Conservation (phyloP, 2,329 filamentous ascomycete genomes). For the Dryadomyces sulphureus region DNA sequence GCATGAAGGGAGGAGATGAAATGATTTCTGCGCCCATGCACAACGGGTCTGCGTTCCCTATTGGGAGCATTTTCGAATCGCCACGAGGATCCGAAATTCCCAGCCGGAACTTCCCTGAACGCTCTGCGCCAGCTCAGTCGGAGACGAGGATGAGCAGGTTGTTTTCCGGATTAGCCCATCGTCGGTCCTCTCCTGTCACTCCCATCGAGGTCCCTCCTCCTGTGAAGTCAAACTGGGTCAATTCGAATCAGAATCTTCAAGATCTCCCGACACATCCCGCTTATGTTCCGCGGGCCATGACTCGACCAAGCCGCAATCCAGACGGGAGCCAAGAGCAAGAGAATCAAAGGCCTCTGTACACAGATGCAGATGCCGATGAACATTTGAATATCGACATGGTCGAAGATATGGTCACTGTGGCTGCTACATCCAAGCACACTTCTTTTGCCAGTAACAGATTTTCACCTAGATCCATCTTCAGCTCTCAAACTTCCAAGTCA, state of each 20-base stretch:
- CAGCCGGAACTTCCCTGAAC: background rate
- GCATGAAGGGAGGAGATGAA: background rate
- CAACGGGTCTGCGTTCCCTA: background rate
- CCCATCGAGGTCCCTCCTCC: background rate
- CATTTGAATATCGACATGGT: slow-evolving; percentile 20
- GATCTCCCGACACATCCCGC: slow-evolving; percentile 33
- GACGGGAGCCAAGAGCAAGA: background rate
- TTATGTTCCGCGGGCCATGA: slow-evolving; percentile 23
- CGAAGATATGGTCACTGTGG: slow-evolving; percentile 5
- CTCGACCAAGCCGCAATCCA: slow-evolving; percentile 4
- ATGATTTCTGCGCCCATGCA: background rate
- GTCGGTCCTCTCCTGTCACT: background rate
- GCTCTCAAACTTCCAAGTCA: background rate
- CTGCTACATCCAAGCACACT: background rate
- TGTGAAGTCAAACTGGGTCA: background rate
- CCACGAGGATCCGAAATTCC: background rate
- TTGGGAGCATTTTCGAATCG: background rate
- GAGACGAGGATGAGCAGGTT: no score
- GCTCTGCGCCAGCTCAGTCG: background rate
- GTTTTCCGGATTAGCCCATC: background rate
- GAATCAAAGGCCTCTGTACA: background rate
- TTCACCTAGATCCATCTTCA: background rate
- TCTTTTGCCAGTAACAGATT: no score
- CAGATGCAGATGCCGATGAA: slow-evolving; percentile 19
- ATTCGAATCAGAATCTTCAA: slow-evolving; percentile 5